Evolutionary conservation across 768 basidiomycete species (phyloP).

Genomic region (Pholiota conissans): DNA sequence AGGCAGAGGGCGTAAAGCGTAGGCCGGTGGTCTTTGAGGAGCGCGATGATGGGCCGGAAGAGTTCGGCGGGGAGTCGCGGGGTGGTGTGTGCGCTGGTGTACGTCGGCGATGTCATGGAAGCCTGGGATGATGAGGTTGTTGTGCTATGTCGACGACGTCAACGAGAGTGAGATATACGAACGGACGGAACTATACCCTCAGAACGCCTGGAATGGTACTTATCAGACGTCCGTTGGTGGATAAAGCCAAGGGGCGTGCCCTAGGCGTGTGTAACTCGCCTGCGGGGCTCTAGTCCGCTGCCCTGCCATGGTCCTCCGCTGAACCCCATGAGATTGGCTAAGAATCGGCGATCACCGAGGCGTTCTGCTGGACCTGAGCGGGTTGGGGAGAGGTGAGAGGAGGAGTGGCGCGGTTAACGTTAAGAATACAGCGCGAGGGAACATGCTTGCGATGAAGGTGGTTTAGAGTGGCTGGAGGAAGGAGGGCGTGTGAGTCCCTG

Average conservation of each 20-base stretch:
- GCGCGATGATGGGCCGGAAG: constrained; percentile 12
- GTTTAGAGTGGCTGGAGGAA: background rate
- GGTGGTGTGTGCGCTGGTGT: no score
- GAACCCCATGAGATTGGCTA: background rate
- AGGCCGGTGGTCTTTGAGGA: background rate
- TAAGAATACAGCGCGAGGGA: background rate
- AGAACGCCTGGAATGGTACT: background rate
- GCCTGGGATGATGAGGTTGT: background rate
- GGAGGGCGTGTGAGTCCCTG: background rate
- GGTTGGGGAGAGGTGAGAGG: background rate
- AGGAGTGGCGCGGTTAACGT: background rate
- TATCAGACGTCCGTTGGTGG: background rate
- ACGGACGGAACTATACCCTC: background rate
- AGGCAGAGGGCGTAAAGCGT: constrained; percentile 4
- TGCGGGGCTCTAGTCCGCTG: background rate
- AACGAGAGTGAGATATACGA: background rate
- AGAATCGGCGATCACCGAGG: background rate
- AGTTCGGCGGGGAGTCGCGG: constrained; percentile 15
- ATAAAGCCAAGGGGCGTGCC: background rate
- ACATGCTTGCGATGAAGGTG: background rate
- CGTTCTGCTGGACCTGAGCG: background rate
- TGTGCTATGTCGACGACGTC: no score
- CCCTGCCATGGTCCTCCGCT: no score
- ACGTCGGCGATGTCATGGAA: background rate
- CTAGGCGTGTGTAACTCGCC: background rate